A percentile compares a stretch with the other conserved stretches of the same genome.
Conservation (phyloP, 805 yeast species). For the Wickerhamiella brachini region DNA sequence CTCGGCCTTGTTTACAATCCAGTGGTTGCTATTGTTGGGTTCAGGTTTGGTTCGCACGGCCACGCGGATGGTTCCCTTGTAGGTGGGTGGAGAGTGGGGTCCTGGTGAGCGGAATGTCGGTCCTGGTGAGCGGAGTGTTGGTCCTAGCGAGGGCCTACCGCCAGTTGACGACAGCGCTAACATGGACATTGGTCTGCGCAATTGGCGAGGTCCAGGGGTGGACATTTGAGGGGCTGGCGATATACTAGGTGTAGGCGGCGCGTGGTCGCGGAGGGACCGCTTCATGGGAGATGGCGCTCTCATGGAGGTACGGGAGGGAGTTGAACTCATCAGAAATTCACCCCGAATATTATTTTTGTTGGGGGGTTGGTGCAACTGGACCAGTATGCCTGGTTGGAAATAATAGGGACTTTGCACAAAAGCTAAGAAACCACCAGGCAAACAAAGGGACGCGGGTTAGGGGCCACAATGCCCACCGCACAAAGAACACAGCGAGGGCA, state of each 20-base stretch:
- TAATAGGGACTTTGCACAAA: not conserved
- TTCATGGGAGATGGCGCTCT: constrained; percentile 1
- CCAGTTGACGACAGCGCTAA: constrained; percentile 5
- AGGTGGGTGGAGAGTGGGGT: constrained; percentile 20
- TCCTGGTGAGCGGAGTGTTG: constrained; percentile 7
- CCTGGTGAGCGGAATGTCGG: constrained; percentile 6
- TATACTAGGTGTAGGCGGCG: not conserved
- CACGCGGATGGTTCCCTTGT: constrained; percentile 62
- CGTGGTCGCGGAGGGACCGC: not conserved
- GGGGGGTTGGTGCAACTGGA: not conserved
- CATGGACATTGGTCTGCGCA: constrained; percentile 17
- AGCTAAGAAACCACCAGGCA: not conserved
- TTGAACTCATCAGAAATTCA: not conserved
- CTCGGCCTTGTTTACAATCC: constrained; percentile 2
- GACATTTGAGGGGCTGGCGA: not conserved
- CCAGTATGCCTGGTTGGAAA: not conserved
- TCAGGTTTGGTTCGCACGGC: constrained; percentile 65
- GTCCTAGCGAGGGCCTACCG: not conserved
- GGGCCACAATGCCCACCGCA: not conserved
- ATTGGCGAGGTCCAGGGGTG: not conserved
- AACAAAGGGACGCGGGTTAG: not conserved
- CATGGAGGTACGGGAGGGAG: not conserved
- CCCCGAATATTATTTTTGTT: not conserved
- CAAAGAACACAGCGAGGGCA: not conserved
- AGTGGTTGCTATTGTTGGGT: constrained; percentile 4